phyloP scores from a whole-genome alignment of 805 yeast genomes.

The Yarrowia hollandica region DNA sequence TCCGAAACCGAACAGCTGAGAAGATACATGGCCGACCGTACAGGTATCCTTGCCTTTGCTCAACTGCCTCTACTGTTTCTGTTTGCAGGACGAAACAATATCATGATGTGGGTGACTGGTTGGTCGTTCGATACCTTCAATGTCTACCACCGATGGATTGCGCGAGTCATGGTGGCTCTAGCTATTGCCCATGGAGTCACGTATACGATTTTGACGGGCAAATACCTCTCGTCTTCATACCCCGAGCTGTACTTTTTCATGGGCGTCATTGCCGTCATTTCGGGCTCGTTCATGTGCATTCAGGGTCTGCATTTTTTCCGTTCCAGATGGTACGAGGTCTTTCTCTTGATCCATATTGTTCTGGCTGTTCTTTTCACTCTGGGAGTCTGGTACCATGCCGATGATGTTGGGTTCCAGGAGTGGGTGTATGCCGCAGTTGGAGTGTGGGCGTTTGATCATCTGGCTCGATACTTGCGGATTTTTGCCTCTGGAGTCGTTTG shows the following conservation, averaged over 20 bases:
- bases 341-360: conserved; percentile 55
- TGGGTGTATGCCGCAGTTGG: conserved; percentile 57
- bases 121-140: conserved; percentile 58
- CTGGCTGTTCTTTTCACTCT: conserved; percentile 57
- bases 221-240: conserved; percentile 34
- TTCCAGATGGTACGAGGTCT: conserved; percentile 55
- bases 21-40: conserved; percentile 53
- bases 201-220: conserved; percentile 42
- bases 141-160: conserved; percentile 58
- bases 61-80: conserved; percentile 53
- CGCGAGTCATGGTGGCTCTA: conserved; percentile 47
- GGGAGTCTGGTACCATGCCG: conserved; percentile 58
- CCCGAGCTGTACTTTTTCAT: conserved; percentile 33
- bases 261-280: conserved; percentile 43
- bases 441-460: conserved; percentile 68
- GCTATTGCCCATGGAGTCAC: conserved; percentile 50
- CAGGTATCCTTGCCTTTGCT: conserved; percentile 52
- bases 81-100: conserved; percentile 63
- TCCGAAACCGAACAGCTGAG: conserved; percentile 42
- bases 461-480: conserved; percentile 57
- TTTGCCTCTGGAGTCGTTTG: conserved; percentile 54
- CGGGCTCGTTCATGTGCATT: conserved; percentile 46
- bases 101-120: conserved; percentile 58
- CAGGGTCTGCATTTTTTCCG: conserved; percentile 51
- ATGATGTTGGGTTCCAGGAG: conserved; percentile 54